Evolutionary conservation across 2,329 filamentous ascomycete genomes (phyloP).

Genomic region (Pseudogymnoascus verrucosus): DNA sequence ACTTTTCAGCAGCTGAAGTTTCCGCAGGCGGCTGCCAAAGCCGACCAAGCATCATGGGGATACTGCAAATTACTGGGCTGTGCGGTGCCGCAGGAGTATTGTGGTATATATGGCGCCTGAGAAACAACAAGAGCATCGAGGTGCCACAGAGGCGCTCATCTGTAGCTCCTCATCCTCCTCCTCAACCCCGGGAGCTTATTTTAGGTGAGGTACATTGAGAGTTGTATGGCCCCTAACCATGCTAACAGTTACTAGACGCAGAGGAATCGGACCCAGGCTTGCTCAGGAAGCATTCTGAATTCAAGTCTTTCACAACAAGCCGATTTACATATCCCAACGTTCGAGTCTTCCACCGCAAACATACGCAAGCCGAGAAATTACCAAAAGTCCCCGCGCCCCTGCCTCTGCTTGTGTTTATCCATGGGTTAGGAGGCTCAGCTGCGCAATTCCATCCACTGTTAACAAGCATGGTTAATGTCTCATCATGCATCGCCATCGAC

Average conservation of each 20-base stretch:
- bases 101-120: constrained; percentile 4
- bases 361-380: constrained; percentile 75
- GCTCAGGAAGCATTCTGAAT: constrained; percentile 65
- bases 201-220: background rate
- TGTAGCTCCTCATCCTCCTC: background rate
- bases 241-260: constrained; percentile 17
- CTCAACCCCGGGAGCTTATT: background rate
- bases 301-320: constrained; percentile 64
- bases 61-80: constrained; percentile 4
- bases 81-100: background rate
- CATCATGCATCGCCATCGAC: constrained; percentile 80
- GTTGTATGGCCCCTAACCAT: background rate
- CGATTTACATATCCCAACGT: constrained; percentile 63
- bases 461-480: constrained; percentile 71
- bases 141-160: background rate
- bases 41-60: background rate
- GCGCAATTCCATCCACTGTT: constrained; percentile 80
- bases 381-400: constrained; percentile 64
- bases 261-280: constrained; percentile 59
- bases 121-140: background rate
- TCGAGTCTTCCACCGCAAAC: constrained; percentile 74
- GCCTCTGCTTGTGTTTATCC: constrained; percentile 82
- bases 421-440: constrained; percentile 86
- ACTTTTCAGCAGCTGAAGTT: background rate
- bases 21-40: background rate